Base-by-base conservation (phyloP, 2,329 filamentous ascomycete genomes). In the Fusarium torreyae region DNA sequence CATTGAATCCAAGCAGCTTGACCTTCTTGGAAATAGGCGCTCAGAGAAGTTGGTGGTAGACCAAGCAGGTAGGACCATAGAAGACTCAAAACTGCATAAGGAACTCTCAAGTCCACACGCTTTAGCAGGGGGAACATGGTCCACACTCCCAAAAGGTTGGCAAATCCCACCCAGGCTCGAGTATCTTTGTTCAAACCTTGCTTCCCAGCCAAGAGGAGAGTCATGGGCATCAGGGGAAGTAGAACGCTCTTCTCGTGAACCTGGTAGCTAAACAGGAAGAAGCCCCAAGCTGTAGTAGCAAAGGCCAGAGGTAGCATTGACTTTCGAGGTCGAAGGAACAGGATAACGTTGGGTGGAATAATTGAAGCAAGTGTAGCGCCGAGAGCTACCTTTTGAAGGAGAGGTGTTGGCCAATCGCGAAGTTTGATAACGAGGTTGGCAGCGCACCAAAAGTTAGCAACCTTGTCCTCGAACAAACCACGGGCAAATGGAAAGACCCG, bases 161-260 rank as follows among this genome's bases (percentile, higher is more conserved):
- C 94, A 76, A 97, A 97, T n/a, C 94, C 94, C 6, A 98, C 91
- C 96, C 96, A 99, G 3, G 93, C 90, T 49, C 96, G 88, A 18
- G 88, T 89, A 54, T 91, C 89, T 63, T 92, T 92, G 63, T 89
- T 89, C 50, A 99, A 82, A 0, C 95, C 95, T 49, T 92, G 88
- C 66, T 91, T 88, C 17, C 92, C 90, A 17, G 92, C 92, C 39
- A 99, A 85, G 7, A 98, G 85, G 8, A 98, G 81, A 0, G 94
- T 98, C 92, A 97, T 97, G 0, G 96, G 96, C 77, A 98, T 88
- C 46, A 99, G 84, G 1, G 96, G 97, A 4, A 99, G 87, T 7
- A 99, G 85, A 0, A 97, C 94, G 70, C 94, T 98, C 86, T 99
- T 99, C 82, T 99, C 96, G 75, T 99, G 96, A 1, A 99, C 97